phyloP scores from a whole-genome alignment of 2,329 filamentous ascomycete genomes.

The Trichoderma oligosporum region DNA sequence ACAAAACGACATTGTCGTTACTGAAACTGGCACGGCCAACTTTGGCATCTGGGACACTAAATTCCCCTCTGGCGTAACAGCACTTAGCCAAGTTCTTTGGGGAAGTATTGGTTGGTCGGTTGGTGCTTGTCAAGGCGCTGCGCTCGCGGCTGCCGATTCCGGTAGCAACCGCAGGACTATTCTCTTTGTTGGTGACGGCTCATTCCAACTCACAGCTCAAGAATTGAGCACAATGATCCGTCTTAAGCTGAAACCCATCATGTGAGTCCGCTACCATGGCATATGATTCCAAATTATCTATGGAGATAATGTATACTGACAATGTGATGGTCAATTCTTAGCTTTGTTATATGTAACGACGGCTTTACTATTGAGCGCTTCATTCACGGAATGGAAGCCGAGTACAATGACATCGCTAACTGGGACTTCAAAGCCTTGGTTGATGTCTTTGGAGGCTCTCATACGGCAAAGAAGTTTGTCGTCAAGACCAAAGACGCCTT shows the following conservation, averaged over 20 bases:
- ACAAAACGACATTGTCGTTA: constrained; percentile 72
- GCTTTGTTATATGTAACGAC: constrained; percentile 81
- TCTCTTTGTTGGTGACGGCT: constrained; percentile 85
- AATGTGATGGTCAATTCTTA: constrained; percentile 28
- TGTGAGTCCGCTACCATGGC: constrained; percentile 47
- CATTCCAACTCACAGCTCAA: constrained; percentile 79
- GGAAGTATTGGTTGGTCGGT: constrained; percentile 61
- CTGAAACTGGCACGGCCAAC: constrained; percentile 83
- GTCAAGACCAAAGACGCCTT: constrained; percentile 68
- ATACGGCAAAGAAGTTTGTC: constrained; percentile 58
- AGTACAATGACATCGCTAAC: constrained; percentile 74
- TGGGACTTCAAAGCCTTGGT: constrained; percentile 73
- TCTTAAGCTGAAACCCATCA: constrained; percentile 68
- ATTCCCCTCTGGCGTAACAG: constrained; percentile 73
- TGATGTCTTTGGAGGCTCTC: constrained; percentile 62
- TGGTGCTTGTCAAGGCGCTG: constrained; percentile 60
- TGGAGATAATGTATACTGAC: constrained; percentile 15
- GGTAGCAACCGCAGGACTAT: constrained; percentile 62
- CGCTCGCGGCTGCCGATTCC: constrained; percentile 67
- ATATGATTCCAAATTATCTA: neutral
- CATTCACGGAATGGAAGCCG: constrained; percentile 77
- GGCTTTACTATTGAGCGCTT: constrained; percentile 87
- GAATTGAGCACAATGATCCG: constrained; percentile 81
- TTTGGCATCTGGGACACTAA: constrained; percentile 84
- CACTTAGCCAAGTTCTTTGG: constrained; percentile 76